Base-by-base conservation (phyloP, 495 filamentous ascomycete genomes). In the Cairneyella variabilis region DNA sequence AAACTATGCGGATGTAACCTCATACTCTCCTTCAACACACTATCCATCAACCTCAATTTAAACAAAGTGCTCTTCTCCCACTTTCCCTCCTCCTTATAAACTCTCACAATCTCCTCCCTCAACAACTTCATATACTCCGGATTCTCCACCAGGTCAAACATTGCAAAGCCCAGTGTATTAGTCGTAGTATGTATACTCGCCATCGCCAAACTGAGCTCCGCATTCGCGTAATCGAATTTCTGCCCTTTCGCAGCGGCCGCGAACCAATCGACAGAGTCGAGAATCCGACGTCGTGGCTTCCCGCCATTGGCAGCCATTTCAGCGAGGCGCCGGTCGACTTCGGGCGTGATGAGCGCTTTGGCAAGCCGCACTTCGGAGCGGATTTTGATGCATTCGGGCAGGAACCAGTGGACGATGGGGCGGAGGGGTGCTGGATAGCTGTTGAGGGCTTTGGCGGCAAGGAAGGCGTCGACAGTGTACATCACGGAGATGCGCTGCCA, bases 31-130 rank as follows among this genome's bases (percentile, higher is more conserved):
- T 72, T 76, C 54, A 77, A 38, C 23, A 76, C 69, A 63, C 70
- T 73, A 45, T 78, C 76, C 72, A 82, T 69, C 43, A 76, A 58
- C 59, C 71, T 74, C 50, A 82, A 58, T 58, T 79, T 78, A 20
- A 68, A 65, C 18, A 79, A 34, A 4, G 71, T 72, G 14, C 68
- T 68, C 64, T 76, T 80, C 28, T 71, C 71, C 66, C 78, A 67
- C n/a, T n/a, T n/a, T 10, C 64, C 64, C 14, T 69, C 40, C 32
- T 27, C 32, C 27, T 58, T 53, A 21, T 70, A 59, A 14, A 73
- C 72, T 26, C 63, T 55, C 34, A 64, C 56, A 40, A 73, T 64
- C 61, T 75, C 74, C 8, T 73, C 54, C 3, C 71, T 62, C 23
- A 76, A 62, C 20, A 59, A 56, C 16, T 69, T 49, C 9, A 69